Conservation (phyloP, 1,284 basidiomycete genomes). For the Ustilago curta region DNA sequence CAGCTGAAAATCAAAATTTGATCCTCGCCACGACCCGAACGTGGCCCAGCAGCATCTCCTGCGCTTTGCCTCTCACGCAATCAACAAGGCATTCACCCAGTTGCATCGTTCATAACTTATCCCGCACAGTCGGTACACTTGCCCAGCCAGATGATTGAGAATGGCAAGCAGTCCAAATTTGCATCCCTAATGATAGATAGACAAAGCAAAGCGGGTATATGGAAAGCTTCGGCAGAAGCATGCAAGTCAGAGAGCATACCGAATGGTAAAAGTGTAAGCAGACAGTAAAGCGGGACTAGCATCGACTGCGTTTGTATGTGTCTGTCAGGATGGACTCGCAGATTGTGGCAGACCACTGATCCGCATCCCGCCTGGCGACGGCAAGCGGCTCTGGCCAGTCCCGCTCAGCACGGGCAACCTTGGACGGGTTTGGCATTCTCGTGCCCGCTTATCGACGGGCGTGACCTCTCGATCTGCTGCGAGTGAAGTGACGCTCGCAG, state of each 20-base stretch:
- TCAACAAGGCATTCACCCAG: background rate
- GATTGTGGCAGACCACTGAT: conserved; percentile 13
- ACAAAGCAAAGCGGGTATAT: conserved; percentile 21
- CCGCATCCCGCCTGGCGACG: background rate
- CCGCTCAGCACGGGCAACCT: conserved; percentile 5
- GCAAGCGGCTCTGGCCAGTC: conserved; percentile 1
- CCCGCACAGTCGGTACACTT: background rate
- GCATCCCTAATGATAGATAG: conserved; percentile 1
- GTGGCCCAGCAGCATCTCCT: no score
- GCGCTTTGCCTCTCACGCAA: background rate
- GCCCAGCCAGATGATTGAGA: background rate
- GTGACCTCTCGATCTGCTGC: background rate
- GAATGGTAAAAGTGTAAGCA: background rate
- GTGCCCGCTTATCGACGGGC: background rate
- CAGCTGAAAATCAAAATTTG: no score
- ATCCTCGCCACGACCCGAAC: no score
- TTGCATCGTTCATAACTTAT: background rate
- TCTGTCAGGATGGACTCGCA: background rate
- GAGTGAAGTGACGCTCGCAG: conserved; percentile 21
- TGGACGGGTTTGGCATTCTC: background rate
- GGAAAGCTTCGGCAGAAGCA: background rate
- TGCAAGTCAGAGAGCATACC: background rate
- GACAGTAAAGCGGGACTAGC: background rate
- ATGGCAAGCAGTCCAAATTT: conserved; percentile 7
- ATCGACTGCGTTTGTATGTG: background rate